These are phyloP conservation scores for Termitomyces sp. DNA, from an alignment of 768 basidiomycete species.

Conservation along the genomic window DNA sequence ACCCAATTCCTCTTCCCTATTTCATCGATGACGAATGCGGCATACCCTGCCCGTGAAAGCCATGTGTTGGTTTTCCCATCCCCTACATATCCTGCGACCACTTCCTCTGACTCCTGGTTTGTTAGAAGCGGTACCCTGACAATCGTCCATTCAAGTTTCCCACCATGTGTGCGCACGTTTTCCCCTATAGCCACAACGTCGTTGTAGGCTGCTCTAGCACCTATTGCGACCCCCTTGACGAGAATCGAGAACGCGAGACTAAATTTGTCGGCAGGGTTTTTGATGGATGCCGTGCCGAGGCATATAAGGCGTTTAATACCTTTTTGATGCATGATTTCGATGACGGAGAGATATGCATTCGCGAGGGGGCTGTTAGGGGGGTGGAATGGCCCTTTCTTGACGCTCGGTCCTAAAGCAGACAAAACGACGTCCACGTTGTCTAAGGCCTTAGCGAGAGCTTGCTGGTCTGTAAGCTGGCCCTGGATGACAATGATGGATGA, in stretches of 20 bases:
- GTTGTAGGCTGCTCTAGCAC: conserved; percentile 54
- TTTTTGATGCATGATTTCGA: conserved; percentile 49
- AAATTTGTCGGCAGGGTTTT: conserved; percentile 53
- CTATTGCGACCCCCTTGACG: conserved; percentile 32
- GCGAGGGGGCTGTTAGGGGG: conserved; percentile 55
- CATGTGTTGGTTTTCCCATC: conserved; percentile 47
- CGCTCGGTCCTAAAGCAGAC: conserved; percentile 56
- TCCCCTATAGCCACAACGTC: conserved; percentile 65
- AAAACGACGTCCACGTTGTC: conserved; percentile 56
- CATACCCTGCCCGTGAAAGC: conserved; percentile 56
- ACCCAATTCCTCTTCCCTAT: conserved; percentile 57
- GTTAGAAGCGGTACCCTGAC: conserved; percentile 62
- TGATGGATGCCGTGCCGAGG: conserved; percentile 63
- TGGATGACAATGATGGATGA: conserved; percentile 42
- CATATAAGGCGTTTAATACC: conserved; percentile 54
- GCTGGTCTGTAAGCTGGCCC: conserved; percentile 49
- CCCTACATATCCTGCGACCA: conserved; percentile 62
- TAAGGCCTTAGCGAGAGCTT: conserved; percentile 45
- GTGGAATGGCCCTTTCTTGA: conserved; percentile 28
- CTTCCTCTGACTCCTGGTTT: conserved; percentile 35
- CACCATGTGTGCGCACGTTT: conserved; percentile 40
- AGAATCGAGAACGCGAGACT: conserved; percentile 39
- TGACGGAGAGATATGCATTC: conserved; percentile 47
- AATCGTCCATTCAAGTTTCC: conserved; percentile 62
- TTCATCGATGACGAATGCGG: conserved; percentile 53